Evolutionary conservation across 192 early-diverging fungal genomes (phyloP).

Genomic region (Cladochytrium replicatum): DNA sequence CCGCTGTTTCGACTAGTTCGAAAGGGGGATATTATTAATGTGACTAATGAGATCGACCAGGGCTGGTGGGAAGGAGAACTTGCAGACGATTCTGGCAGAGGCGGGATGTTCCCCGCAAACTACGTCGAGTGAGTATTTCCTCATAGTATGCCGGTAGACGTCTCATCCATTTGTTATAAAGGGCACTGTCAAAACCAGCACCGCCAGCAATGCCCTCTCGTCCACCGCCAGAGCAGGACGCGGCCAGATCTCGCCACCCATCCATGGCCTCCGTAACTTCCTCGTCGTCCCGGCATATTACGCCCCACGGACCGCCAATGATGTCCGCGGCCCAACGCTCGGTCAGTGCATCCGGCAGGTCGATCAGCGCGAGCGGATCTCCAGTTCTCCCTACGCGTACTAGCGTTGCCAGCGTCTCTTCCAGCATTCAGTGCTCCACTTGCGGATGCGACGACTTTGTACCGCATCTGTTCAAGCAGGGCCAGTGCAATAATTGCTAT

Average conservation of each 20-base stretch:
- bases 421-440: constrained; percentile 34
- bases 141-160: constrained; percentile 22
- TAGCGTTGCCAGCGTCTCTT: constrained; percentile 1
- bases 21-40: constrained; percentile 78
- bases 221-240: not conserved
- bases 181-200: not conserved
- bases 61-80: constrained; percentile 93
- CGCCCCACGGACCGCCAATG: no score
- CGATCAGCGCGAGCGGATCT: no score
- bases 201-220: constrained; percentile 2
- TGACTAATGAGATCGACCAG: constrained; percentile 76
- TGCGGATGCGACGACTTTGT: constrained; percentile 70
- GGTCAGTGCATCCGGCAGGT: no score
- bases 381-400: not conserved
- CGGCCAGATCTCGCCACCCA: no score
- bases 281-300: no score
- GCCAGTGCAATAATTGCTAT: constrained; percentile 74
- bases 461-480: constrained; percentile 63
- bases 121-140: constrained; percentile 63
- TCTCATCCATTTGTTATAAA: constrained; percentile 16
- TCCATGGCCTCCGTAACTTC: no score
- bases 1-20: constrained; percentile 34
- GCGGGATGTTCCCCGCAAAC: constrained; percentile 91
- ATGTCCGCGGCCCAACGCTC: no score
- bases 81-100: constrained; percentile 47